Percentiles rank a stretch among this genome's conserved stretches.
Conservation (phyloP, 1,139 yeast species). For the Saccharomyces hybrid region DNA sequence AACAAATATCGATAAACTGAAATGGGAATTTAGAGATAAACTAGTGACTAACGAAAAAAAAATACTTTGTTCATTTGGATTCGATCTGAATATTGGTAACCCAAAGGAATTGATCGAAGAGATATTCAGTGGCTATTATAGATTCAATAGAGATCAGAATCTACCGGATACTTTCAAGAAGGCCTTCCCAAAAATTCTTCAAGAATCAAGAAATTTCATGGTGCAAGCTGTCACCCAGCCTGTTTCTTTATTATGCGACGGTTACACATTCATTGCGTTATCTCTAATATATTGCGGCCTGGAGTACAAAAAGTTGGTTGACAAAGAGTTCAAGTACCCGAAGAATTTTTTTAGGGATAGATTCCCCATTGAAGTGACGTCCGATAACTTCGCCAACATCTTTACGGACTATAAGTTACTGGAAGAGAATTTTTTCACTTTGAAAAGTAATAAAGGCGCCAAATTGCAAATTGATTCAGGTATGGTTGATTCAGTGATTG, state of each 20-base stretch:
- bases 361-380: constrained; percentile 21
- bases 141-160: constrained; percentile 27
- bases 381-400: constrained; percentile 20
- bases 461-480: constrained; percentile 22
- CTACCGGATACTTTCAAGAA: constrained; percentile 24
- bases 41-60: constrained; percentile 28
- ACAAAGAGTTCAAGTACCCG: constrained; percentile 26
- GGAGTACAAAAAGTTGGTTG: constrained; percentile 24
- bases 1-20: constrained; percentile 29
- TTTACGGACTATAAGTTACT: constrained; percentile 27
- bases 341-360: constrained; percentile 26
- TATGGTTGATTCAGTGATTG: constrained; percentile 21
- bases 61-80: constrained; percentile 29
- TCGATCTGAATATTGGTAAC: constrained; percentile 30
- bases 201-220: constrained; percentile 30
- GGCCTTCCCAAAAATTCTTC: constrained; percentile 28
- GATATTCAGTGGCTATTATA: constrained; percentile 29
- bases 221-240: constrained; percentile 34
- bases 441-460: constrained; percentile 32
- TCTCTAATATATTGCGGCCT: constrained; percentile 29
- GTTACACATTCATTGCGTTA: constrained; percentile 26
- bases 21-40: constrained; percentile 33
- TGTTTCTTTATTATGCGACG: constrained; percentile 30
- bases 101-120: constrained; percentile 33
- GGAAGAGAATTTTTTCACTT: constrained; percentile 31